Conservation (phyloP, 768 basidiomycete genomes). For the Cyathus striatus region DNA sequence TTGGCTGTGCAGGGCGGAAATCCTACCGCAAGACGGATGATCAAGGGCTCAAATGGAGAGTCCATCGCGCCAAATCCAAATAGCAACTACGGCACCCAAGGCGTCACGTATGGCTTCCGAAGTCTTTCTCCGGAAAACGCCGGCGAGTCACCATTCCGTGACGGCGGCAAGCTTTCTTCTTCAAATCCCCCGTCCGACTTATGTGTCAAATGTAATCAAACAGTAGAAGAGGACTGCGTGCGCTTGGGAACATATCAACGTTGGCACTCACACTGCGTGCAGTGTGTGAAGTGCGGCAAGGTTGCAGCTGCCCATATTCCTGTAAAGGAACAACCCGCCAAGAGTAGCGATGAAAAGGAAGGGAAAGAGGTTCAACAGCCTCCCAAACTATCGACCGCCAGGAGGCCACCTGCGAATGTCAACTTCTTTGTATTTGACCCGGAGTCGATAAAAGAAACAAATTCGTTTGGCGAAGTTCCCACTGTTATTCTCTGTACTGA, state of each 20-base stretch:
- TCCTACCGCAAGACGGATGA: constrained; percentile 69
- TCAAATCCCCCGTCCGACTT: constrained; percentile 82
- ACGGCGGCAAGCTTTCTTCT: constrained; percentile 50
- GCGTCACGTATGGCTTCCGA: constrained; percentile 89
- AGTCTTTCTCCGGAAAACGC: constrained; percentile 88
- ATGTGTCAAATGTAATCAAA: constrained; percentile 82
- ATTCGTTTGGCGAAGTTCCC: constrained; percentile 70
- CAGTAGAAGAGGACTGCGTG: constrained; percentile 97
- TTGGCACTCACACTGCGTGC: constrained; percentile 95
- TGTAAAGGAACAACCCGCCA: constrained; percentile 47
- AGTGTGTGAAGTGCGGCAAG: constrained; percentile 78
- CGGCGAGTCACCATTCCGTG: constrained; percentile 79
- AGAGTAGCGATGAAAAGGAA: constrained; percentile 48
- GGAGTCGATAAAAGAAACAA: constrained; percentile 61
- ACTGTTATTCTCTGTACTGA: constrained; percentile 72
- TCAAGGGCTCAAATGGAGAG: constrained; percentile 73
- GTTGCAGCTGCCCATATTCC: constrained; percentile 56
- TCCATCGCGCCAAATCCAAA: constrained; percentile 31
- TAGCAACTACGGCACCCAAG: constrained; percentile 73
- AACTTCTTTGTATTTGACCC: constrained; percentile 72
- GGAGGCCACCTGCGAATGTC: constrained; percentile 79
- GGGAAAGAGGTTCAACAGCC: constrained; percentile 30
- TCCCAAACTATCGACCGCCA: constrained; percentile 58
- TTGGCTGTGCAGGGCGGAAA: constrained; percentile 85
- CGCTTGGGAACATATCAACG: constrained; percentile 93